These are phyloP conservation scores for Sporothrix mexicana DNA, from an alignment of 2,329 filamentous ascomycete genomes.

Conservation along the genomic window DNA sequence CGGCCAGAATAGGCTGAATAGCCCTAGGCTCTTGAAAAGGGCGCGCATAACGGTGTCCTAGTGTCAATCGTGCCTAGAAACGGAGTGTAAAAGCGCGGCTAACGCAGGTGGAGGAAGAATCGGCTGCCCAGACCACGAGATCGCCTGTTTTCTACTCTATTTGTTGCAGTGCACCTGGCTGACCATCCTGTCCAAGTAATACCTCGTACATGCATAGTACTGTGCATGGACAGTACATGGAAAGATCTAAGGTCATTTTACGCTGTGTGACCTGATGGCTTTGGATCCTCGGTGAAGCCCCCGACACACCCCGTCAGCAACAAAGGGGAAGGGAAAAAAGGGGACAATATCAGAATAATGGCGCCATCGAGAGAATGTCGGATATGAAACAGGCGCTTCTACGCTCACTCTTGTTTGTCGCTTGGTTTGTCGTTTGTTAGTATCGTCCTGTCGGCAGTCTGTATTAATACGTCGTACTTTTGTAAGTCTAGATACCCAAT, in stretches of 20 bases:
- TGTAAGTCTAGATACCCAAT: too few species aligned
- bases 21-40: background rate
- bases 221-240: too few species aligned
- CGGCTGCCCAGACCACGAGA: background rate
- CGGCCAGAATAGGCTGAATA: too few species aligned
- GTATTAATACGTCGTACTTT: too few species aligned
- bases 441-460: background rate
- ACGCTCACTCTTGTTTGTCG: background rate
- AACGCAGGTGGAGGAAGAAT: background rate
- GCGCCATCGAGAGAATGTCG: too few species aligned
- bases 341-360: too few species aligned
- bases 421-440: background rate
- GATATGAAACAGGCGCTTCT: too few species aligned
- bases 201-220: too few species aligned
- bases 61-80: background rate
- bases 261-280: too few species aligned
- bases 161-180: background rate
- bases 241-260: too few species aligned
- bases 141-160: background rate
- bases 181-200: too few species aligned
- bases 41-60: background rate
- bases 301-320: background rate
- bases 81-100: slow-evolving; percentile 10
- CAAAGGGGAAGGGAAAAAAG: background rate
- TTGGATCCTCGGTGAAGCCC: too few species aligned